Conservation (phyloP, 768 basidiomycete species). For the Suillus tomentosus region DNA sequence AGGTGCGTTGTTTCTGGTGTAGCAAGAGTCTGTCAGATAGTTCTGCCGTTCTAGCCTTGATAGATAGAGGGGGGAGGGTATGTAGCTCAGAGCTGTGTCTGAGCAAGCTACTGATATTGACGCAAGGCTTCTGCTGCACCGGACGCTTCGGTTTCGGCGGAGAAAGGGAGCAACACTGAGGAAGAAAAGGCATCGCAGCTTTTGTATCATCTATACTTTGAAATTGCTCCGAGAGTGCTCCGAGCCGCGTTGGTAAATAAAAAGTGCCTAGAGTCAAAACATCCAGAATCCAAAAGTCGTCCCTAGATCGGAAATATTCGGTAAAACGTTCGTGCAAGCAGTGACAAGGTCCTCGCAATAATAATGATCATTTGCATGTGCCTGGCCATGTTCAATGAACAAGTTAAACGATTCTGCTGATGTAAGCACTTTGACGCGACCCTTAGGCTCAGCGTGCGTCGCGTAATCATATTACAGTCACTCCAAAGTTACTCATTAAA, state of each 20-base stretch:
- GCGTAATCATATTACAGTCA: too few species aligned
- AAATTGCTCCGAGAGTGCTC: not conserved
- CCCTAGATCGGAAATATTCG: not conserved
- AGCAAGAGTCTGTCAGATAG: not conserved
- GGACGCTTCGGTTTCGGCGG: not conserved
- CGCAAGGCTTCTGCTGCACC: not conserved
- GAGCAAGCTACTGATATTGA: too few species aligned
- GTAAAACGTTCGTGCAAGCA: not conserved
- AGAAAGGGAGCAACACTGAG: not conserved
- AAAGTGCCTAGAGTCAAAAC: not conserved
- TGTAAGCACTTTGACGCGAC: not conserved
- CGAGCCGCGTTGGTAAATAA: not conserved
- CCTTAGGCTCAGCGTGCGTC: too few species aligned
- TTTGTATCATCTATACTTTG: constrained; percentile 1
- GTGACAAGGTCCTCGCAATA: not conserved
- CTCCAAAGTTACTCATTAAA: not conserved
- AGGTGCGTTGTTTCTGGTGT: not conserved
- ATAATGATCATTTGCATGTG: not conserved
- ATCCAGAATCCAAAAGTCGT: not conserved
- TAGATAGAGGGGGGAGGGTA: not conserved
- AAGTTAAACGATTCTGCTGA: not conserved
- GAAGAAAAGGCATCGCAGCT: not conserved
- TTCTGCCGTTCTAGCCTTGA: not conserved
- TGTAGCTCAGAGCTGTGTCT: not conserved
- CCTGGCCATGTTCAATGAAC: not conserved